These are phyloP conservation scores for Cryptococcus maquisensis DNA, from an alignment of 1,284 basidiomycete genomes.

Conservation along the genomic window DNA sequence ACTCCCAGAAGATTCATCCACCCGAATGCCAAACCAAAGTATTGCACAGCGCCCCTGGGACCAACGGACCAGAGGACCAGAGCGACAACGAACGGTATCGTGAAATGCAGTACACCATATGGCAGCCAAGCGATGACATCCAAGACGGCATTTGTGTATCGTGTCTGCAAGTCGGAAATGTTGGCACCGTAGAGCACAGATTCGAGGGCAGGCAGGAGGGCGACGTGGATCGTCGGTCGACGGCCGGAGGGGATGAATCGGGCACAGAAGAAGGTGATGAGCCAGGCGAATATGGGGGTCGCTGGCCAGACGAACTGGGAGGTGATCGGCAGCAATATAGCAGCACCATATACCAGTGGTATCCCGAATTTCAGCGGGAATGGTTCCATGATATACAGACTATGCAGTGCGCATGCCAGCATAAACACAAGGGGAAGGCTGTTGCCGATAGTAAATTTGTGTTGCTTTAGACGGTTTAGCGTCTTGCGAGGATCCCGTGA, in stretches of 20 bases:
- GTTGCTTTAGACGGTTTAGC: constrained; percentile 58
- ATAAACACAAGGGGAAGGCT: constrained; percentile 60
- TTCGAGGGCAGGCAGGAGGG: constrained; percentile 88
- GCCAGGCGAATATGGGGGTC: constrained; percentile 77
- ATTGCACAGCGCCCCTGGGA: constrained; percentile 71
- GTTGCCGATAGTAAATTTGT: constrained; percentile 62
- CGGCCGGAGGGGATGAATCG: constrained; percentile 72
- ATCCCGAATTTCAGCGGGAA: constrained; percentile 72
- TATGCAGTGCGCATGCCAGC: constrained; percentile 61
- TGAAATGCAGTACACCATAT: constrained; percentile 90
- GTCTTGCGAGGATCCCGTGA: constrained; percentile 68
- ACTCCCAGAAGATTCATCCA: constrained; percentile 92
- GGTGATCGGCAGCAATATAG: constrained; percentile 77
- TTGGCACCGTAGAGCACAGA: constrained; percentile 93
- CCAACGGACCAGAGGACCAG: constrained; percentile 74
- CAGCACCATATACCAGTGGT: constrained; percentile 65
- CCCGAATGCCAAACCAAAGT: constrained; percentile 85
- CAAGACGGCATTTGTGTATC: constrained; percentile 84
- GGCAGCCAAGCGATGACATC: constrained; percentile 95
- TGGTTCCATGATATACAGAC: constrained; percentile 70
- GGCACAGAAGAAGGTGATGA: constrained; percentile 80
- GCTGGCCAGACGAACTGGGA: constrained; percentile 91
- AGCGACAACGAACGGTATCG: constrained; percentile 73
- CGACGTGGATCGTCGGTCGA: constrained; percentile 82
- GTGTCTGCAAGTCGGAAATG: constrained; percentile 91